Conservation (phyloP, 768 basidiomycete genomes). For the Xerocomellus chrysenteron region DNA sequence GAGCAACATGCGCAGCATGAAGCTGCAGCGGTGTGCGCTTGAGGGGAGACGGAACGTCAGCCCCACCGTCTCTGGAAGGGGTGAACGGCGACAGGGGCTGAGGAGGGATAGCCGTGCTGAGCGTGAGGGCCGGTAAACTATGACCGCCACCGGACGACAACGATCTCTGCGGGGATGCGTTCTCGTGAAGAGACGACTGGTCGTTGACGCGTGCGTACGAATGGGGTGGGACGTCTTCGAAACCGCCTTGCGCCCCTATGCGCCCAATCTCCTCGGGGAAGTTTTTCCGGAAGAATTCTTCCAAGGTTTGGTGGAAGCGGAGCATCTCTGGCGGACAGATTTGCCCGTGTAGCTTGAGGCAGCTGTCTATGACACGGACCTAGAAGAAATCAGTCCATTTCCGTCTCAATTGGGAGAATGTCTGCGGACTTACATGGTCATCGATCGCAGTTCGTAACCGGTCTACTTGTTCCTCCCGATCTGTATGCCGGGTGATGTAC, state of each 20-base stretch:
- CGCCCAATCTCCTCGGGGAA: constrained; percentile 81
- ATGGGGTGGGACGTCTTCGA: constrained; percentile 46
- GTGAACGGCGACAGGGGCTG: constrained; percentile 42
- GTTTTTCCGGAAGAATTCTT: constrained; percentile 81
- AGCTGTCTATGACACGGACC: constrained; percentile 80
- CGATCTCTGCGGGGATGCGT: constrained; percentile 45
- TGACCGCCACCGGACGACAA: constrained; percentile 49
- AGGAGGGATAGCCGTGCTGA: constrained; percentile 47
- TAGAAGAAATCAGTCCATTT: constrained; percentile 29
- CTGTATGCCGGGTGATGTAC: constrained; percentile 67
- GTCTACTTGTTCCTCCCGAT: constrained; percentile 67
- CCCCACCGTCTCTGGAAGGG: constrained; percentile 17
- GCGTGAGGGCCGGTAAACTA: constrained; percentile 45
- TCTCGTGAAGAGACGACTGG: constrained; percentile 48
- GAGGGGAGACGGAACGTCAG: constrained; percentile 22
- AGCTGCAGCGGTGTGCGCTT: constrained; percentile 78
- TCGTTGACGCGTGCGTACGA: constrained; percentile 45
- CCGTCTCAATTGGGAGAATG: background rate
- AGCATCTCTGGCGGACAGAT: constrained; percentile 86
- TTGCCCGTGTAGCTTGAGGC: constrained; percentile 78
- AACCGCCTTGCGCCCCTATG: constrained; percentile 56
- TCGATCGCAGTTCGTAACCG: constrained; percentile 75
- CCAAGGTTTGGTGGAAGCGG: constrained; percentile 89
- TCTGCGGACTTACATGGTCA: constrained; percentile 59
- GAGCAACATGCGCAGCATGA: constrained; percentile 76